A percentile compares a stretch with the other conserved stretches of the same genome.
Evolutionary conservation across 768 basidiomycete species (phyloP).

Genomic region (Phylloporus sp.): DNA sequence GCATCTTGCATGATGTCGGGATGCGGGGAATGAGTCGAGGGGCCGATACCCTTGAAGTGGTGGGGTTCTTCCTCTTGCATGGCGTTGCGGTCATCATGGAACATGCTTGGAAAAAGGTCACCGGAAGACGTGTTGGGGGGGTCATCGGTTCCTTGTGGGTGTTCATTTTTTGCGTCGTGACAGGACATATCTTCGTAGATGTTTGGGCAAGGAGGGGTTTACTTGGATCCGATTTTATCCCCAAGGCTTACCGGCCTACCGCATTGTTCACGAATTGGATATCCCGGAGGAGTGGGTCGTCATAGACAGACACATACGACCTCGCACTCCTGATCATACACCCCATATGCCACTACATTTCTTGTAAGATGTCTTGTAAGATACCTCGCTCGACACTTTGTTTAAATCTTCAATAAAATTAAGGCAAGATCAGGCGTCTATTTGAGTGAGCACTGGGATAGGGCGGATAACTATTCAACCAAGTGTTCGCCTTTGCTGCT

Average conservation of each 20-base stretch:
- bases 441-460: too few relatives aligned
- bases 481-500: too few relatives aligned
- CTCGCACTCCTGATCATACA: background rate
- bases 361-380: too few relatives aligned
- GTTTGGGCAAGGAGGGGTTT: conserved; percentile 29
- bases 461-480: too few relatives aligned
- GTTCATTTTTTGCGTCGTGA: conserved; percentile 41
- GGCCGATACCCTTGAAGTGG: conserved; percentile 38
- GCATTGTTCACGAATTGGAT: conserved; percentile 14
- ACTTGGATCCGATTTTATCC: conserved; percentile 11
- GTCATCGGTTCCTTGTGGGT: conserved; percentile 51
- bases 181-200: conserved; percentile 48
- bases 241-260: conserved; percentile 19
- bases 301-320: background rate
- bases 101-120: conserved; percentile 38
- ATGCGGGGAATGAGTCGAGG: conserved; percentile 58
- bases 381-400: too few relatives aligned
- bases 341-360: too few relatives aligned
- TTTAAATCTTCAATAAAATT: too few relatives aligned
- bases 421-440: too few relatives aligned
- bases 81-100: conserved; percentile 53
- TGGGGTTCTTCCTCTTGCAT: conserved; percentile 56
- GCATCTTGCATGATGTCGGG: conserved; percentile 55
- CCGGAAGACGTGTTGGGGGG: conserved; percentile 48
- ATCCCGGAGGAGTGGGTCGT: background rate